These are phyloP conservation scores for Penicillium canescens DNA, from an alignment of 495 filamentous ascomycete genomes.

Conservation along the genomic window DNA sequence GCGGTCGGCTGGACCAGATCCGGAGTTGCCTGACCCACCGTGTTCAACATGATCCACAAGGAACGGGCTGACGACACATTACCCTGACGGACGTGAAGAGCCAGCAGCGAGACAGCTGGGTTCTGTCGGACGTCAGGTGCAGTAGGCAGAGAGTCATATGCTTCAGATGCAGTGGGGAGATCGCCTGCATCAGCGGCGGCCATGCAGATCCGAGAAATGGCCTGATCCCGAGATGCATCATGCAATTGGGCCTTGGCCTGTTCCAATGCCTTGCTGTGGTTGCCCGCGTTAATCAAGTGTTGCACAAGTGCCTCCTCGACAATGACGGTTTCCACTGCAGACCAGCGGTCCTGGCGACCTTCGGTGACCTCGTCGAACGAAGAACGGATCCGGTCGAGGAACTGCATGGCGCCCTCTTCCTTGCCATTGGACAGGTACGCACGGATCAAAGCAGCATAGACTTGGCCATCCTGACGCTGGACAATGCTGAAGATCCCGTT, in stretches of 20 bases:
- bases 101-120: conserved; percentile 80
- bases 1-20: conserved; percentile 81
- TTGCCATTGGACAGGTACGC: conserved; percentile 82
- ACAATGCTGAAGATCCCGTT: conserved; percentile 68
- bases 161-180: conserved; percentile 64
- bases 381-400: conserved; percentile 73
- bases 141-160: conserved; percentile 57
- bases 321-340: conserved; percentile 67
- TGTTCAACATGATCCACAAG: conserved; percentile 73
- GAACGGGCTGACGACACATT: conserved; percentile 72
- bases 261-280: conserved; percentile 65
- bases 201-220: conserved; percentile 60
- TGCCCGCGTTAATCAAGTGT: conserved; percentile 61
- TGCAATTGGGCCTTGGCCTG: conserved; percentile 58
- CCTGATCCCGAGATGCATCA: conserved; percentile 48
- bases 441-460: conserved; percentile 86
- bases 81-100: conserved; percentile 77
- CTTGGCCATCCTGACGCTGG: conserved; percentile 73
- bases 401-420: conserved; percentile 73
- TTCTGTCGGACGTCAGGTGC: conserved; percentile 51
- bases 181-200: conserved; percentile 79
- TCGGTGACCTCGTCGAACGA: conserved; percentile 60
- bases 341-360: conserved; percentile 48
- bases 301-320: conserved; percentile 73
- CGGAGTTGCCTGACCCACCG: conserved; percentile 56